A percentile compares a stretch with the other conserved stretches of the same genome.
Evolutionary conservation across 768 basidiomycete species (phyloP).

Genomic region (Tricholoma flavovirens): DNA sequence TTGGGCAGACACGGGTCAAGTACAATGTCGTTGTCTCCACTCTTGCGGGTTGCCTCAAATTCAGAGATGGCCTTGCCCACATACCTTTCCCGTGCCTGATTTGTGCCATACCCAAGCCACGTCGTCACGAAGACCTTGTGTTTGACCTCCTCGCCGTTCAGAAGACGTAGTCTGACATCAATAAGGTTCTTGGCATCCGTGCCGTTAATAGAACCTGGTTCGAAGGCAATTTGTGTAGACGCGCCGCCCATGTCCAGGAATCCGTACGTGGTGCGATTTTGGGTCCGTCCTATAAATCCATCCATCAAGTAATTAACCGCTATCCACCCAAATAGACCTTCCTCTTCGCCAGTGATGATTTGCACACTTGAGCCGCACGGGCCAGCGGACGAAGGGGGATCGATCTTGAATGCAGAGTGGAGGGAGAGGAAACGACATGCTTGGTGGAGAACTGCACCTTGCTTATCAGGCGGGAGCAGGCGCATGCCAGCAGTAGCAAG

Average conservation of each 20-base stretch:
- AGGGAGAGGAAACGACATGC: constrained; percentile 72
- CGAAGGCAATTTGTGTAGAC: constrained; percentile 97
- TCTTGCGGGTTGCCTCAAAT: constrained; percentile 39
- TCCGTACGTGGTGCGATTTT: constrained; percentile 82
- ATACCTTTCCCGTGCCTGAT: constrained; percentile 93
- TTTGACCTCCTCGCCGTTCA: constrained; percentile 81
- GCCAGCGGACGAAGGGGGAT: constrained; percentile 54
- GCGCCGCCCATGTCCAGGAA: constrained; percentile 99
- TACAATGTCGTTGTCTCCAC: constrained; percentile 35
- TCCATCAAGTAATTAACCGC: constrained; percentile 99
- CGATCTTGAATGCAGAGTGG: constrained; percentile 78
- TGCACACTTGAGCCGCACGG: constrained; percentile 91
- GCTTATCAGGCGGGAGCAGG: constrained; percentile 62
- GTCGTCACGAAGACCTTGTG: constrained; percentile 97
- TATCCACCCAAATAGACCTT: constrained; percentile 98
- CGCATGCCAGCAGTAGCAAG: constrained; percentile 99
- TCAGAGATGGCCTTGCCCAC: constrained; percentile 60
- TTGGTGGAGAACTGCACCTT: constrained; percentile 64
- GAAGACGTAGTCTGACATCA: constrained; percentile 72
- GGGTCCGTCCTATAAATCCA: constrained; percentile 61
- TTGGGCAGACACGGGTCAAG: constrained; percentile 89
- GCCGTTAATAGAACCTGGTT: constrained; percentile 62
- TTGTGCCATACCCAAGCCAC: constrained; percentile 98
- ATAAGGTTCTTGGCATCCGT: constrained; percentile 59
- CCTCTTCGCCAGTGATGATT: constrained; percentile 97